These are phyloP conservation scores for Coemansia sp. DNA, from an alignment of 192 early-diverging fungal genomes.

Conservation along the genomic window DNA sequence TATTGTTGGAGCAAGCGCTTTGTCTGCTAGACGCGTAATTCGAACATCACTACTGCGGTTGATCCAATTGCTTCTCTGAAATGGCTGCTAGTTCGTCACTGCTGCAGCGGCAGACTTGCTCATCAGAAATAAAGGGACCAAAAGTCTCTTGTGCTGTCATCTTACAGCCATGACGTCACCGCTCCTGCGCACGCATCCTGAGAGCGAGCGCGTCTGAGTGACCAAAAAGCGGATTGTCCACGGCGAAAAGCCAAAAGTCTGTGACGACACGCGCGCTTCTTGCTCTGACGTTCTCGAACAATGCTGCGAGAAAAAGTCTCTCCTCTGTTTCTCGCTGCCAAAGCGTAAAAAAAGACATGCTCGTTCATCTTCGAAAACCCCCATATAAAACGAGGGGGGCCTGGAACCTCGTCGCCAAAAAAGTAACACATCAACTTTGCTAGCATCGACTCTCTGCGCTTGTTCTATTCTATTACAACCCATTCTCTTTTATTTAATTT, in stretches of 20 bases:
- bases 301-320: neutral
- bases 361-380: too few species aligned
- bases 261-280: neutral
- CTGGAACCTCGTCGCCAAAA: neutral
- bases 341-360: neutral
- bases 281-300: neutral
- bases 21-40: too few species aligned
- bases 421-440: neutral
- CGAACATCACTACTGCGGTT: too few species aligned
- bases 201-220: neutral
- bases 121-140: neutral
- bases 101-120: too few species aligned
- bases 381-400: neutral
- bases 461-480: too few species aligned
- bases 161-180: slow-evolving; percentile 2
- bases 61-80: too few species aligned
- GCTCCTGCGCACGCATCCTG: neutral
- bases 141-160: slow-evolving; percentile 1
- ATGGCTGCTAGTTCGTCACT: too few species aligned
- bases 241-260: neutral
- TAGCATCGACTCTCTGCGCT: neutral
- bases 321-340: neutral
- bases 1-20: too few species aligned
- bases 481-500: too few species aligned
- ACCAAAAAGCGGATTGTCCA: neutral